Base-by-base conservation (phyloP, 345 rosid species). In the Jatropha curcas region DNA sequence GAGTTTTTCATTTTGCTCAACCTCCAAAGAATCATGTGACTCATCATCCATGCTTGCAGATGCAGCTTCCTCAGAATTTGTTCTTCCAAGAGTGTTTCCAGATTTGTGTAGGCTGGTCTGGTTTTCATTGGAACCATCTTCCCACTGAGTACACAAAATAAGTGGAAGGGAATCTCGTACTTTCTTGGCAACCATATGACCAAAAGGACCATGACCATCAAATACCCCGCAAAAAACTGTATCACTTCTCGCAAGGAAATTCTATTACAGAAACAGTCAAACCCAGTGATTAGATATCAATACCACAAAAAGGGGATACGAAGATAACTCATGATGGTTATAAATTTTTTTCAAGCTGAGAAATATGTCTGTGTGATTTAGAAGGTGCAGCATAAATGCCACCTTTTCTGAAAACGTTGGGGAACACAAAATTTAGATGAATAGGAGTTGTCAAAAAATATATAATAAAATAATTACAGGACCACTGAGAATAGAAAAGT, bases 121-220 rank as follows among this genome's bases (percentile, higher is more conserved):
- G 12, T 80, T 86, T 31, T 76, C 77, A 52, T 71, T 71, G 7
- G 73, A 72, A 35, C 60, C 67, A 78, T 74, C 67, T 77, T 87
- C 82, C 95, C 95, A 81, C 62, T 88, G 95, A 0, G 83, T 81
- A 74, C 80, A 82, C 68, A 94, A 79, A 10, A 83, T 80, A 60
- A 77, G 74, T 9, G 98, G 97, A 76, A 94, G 91, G 43, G 97
- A 84, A 76, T 92, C 98, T 58, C 97, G 82, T 41, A 92, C 97
- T 86, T 82, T 92, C 88, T 86, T 90, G 10, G 98, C 87, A 22
- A 92, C 98, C 93, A 88, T 85, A 84, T 94, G 98, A 85, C 98
- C 98, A 53, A 77, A 88, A 59, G 98, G 98, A 73, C 98, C 98
- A 31, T 94, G 98, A 50, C 98, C 98, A 77, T 94, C 98, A 65